Conservation (phyloP, 78 protist genomes). For the Chrysochromulina tobinii region DNA sequence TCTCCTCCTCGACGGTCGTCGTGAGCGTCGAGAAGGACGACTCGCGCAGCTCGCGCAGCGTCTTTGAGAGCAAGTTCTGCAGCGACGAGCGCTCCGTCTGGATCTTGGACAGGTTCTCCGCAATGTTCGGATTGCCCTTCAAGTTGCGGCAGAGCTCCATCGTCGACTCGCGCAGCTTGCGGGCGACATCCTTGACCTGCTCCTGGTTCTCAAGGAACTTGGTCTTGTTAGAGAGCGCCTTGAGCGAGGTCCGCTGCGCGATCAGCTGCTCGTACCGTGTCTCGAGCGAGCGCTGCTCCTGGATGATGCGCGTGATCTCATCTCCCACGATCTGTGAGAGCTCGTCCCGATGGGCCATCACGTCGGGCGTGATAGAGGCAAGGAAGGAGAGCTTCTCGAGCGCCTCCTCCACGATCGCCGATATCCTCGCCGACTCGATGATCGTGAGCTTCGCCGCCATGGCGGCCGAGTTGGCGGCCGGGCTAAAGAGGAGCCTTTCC, state of each 20-base stretch:
- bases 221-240: constrained; percentile 1
- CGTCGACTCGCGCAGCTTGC: constrained; percentile 35
- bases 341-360: constrained; percentile 58
- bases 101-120: constrained; percentile 39
- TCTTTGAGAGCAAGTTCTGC: neutral
- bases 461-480: too few relatives aligned
- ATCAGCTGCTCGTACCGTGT: constrained; percentile 32
- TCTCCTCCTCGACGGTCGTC: constrained; percentile 19
- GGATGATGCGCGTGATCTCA: constrained; percentile 29
- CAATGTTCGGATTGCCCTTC: constrained; percentile 41
- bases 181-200: neutral
- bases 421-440: constrained; percentile 23
- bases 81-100: constrained; percentile 13
- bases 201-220: constrained; percentile 20
- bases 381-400: constrained; percentile 41
- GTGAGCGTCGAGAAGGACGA: neutral
- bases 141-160: constrained; percentile 34
- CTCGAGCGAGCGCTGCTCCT: constrained; percentile 30
- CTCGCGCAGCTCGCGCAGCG: constrained; percentile 23
- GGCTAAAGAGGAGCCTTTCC: too few relatives aligned
- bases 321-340: constrained; percentile 39
- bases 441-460: too few relatives aligned
- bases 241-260: constrained; percentile 19
- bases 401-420: constrained; percentile 43
- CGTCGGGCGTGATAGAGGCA: constrained; percentile 42